These are phyloP conservation scores for Yamadazyma membranifaciens DNA, from an alignment of 1,139 yeast species.

Conservation along the genomic window DNA sequence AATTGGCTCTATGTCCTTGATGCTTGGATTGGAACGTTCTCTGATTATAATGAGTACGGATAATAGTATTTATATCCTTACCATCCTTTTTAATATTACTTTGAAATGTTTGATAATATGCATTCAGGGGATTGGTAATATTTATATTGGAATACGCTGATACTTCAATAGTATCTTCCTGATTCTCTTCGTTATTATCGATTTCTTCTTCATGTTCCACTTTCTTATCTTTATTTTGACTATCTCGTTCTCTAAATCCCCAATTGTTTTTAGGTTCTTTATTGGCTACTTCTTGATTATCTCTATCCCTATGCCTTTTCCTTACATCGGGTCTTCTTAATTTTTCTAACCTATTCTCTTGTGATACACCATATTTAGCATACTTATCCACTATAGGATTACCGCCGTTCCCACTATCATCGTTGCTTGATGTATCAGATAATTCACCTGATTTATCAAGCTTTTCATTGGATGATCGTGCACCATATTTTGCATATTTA, in stretches of 20 bases:
- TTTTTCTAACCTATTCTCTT: slow-evolving; percentile 13
- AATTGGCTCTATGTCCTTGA: slow-evolving; percentile 60
- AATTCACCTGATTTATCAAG: slow-evolving; percentile 19
- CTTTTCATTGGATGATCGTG: slow-evolving; percentile 10
- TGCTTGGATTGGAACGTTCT: slow-evolving; percentile 69
- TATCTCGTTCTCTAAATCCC: slow-evolving; percentile 4
- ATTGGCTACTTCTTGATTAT: not conserved
- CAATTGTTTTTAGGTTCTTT: not conserved
- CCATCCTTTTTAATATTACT: slow-evolving; percentile 37
- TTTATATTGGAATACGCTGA: slow-evolving; percentile 31
- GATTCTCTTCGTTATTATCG: not conserved
- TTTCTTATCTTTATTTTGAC: not conserved
- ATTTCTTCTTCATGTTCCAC: not conserved
- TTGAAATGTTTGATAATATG: slow-evolving; percentile 40
- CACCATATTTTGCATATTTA: slow-evolving; percentile 43
- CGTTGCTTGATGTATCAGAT: too few species aligned
- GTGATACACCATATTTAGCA: slow-evolving; percentile 25
- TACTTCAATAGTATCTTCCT: slow-evolving; percentile 7
- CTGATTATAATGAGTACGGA: slow-evolving; percentile 81
- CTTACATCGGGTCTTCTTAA: slow-evolving; percentile 9
- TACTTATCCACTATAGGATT: slow-evolving; percentile 22
- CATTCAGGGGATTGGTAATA: slow-evolving; percentile 29
- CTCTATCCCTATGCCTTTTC: slow-evolving; percentile 1
- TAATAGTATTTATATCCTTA: slow-evolving; percentile 55
- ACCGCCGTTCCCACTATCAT: not conserved